phyloP scores from a whole-genome alignment of 1,284 basidiomycete genomes.

The Agroathelia rolfsii region DNA sequence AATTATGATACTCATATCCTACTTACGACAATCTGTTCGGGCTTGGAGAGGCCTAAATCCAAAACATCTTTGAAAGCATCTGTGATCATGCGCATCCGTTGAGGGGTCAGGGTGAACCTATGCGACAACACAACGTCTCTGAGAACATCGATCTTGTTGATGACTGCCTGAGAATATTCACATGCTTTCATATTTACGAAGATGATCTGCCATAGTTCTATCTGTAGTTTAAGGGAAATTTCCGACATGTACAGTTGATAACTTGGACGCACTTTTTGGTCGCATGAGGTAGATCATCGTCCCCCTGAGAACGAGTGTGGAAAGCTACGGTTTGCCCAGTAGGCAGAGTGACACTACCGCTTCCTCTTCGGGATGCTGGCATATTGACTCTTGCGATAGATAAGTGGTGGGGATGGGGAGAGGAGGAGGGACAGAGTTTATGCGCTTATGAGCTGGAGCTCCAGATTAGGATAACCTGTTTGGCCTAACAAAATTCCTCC shows the following conservation, averaged over 20 bases:
- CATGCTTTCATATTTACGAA: constrained; percentile 80
- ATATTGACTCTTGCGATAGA: constrained; percentile 23
- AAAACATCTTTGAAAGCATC: constrained; percentile 92
- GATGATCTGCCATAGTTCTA: constrained; percentile 83
- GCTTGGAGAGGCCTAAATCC: constrained; percentile 78
- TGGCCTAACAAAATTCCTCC: too few relatives aligned
- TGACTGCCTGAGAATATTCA: constrained; percentile 28
- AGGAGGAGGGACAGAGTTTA: neutral
- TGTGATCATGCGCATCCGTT: constrained; percentile 95
- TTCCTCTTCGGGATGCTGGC: constrained; percentile 64
- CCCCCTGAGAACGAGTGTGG: constrained; percentile 71
- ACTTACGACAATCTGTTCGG: constrained; percentile 83
- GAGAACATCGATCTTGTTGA: constrained; percentile 1
- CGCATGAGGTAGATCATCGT: constrained; percentile 77
- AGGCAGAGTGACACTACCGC: constrained; percentile 61
- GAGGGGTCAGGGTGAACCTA: constrained; percentile 82
- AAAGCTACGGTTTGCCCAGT: constrained; percentile 68
- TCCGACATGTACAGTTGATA: too few relatives aligned
- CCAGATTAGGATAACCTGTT: too few relatives aligned
- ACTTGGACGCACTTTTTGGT: constrained; percentile 65
- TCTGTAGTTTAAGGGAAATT: too few relatives aligned
- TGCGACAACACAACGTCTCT: constrained; percentile 5
- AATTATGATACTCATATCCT: constrained; percentile 6
- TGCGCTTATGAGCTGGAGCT: too few relatives aligned
- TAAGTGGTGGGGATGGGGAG: constrained; percentile 10